Conservation (phyloP, 1,284 basidiomycete genomes). For the Fomitiporia mediterranea region DNA sequence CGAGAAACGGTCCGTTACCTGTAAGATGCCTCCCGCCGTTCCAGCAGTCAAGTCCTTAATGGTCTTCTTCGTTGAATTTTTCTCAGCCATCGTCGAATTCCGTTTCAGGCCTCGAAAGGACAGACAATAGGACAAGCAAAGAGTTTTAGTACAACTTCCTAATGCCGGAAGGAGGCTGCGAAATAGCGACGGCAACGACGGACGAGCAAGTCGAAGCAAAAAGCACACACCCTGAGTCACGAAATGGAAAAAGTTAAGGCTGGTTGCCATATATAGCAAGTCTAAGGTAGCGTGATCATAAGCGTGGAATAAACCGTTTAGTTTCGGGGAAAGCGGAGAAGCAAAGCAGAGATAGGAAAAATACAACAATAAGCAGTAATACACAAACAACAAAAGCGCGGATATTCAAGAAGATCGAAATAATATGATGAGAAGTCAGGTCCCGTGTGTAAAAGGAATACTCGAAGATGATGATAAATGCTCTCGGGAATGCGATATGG, state of each 20-base stretch:
- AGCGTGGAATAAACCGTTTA: not conserved
- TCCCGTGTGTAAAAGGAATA: not conserved
- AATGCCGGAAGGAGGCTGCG: no score
- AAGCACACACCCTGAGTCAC: not conserved
- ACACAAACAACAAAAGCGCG: not conserved
- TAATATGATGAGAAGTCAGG: not conserved
- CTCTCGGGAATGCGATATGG: not conserved
- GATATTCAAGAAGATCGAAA: not conserved
- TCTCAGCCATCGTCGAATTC: conserved; percentile 15
- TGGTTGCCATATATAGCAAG: not conserved
- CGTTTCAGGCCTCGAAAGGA: not conserved
- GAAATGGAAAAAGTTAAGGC: not conserved
- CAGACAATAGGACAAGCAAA: not conserved
- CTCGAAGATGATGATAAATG: not conserved
- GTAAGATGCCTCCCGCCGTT: conserved; percentile 45
- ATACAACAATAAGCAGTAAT: conserved; percentile 2
- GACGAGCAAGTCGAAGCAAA: not conserved
- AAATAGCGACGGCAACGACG: no score
- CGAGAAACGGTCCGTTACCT: conserved; percentile 30
- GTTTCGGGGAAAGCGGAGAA: not conserved
- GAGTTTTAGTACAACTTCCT: no score
- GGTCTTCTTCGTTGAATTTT: conserved; percentile 23
- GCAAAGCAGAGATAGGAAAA: not conserved
- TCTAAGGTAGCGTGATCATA: not conserved
- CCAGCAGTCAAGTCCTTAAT: conserved; percentile 42